These are phyloP conservation scores for Colletotrichum siamense DNA, from an alignment of 2,329 filamentous ascomycete species.

Conservation along the genomic window DNA sequence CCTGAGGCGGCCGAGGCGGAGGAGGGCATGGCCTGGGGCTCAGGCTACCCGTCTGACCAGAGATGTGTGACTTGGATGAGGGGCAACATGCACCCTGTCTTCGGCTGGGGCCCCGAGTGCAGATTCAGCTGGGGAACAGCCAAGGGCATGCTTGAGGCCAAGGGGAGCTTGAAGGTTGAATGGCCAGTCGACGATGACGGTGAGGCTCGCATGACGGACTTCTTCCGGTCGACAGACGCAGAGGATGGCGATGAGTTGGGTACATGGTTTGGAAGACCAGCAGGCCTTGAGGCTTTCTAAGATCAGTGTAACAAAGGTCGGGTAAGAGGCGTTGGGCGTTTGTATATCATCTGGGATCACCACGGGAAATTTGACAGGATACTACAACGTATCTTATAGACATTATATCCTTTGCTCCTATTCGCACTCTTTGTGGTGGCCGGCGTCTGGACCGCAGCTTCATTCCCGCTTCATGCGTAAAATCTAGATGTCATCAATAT, in stretches of 20 bases:
- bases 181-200: conserved; percentile 81
- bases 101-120: conserved; percentile 94
- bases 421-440: not conserved
- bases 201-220: conserved; percentile 77
- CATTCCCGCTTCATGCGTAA: not conserved
- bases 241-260: conserved; percentile 70
- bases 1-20: conserved; percentile 35
- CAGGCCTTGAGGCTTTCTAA: conserved; percentile 73
- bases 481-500: conserved; percentile 65
- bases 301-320: not conserved
- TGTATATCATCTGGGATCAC: not conserved
- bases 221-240: conserved; percentile 57
- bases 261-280: conserved; percentile 82
- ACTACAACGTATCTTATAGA: conserved; percentile 11
- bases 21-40: conserved; percentile 74
- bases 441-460: conserved; percentile 10
- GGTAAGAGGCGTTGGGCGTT: not conserved
- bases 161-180: conserved; percentile 73
- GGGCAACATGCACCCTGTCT: conserved; percentile 87
- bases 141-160: conserved; percentile 89
- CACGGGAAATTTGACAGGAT: not conserved
- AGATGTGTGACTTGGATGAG: conserved; percentile 83
- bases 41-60: conserved; percentile 89
- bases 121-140: conserved; percentile 96
- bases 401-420: conserved; percentile 22